Evolutionary conservation across 768 basidiomycete genomes (phyloP).

Genomic region (Auriscalpium orientale): DNA sequence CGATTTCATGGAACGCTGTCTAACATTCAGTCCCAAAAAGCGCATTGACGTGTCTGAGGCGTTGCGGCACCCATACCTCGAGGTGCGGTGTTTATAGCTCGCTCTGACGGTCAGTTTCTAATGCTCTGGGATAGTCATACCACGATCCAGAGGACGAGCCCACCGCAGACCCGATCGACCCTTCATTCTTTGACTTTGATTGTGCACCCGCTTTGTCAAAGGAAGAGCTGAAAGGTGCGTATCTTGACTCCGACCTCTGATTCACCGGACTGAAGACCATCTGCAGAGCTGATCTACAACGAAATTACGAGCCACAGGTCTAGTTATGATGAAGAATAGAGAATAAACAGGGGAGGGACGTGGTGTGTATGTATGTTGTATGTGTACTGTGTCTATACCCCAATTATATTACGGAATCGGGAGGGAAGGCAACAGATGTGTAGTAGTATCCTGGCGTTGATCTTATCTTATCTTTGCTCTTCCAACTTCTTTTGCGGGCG

Average conservation of each 20-base stretch:
- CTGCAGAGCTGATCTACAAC: slow-evolving; percentile 12
- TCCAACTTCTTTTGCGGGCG: too few relatives aligned
- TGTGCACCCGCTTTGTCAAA: slow-evolving; percentile 57
- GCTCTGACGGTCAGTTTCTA: too few relatives aligned
- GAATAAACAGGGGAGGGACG: too few relatives aligned
- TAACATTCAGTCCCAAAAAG: slow-evolving; percentile 82
- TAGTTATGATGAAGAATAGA: not conserved
- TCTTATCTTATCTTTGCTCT: too few relatives aligned
- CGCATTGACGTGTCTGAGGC: slow-evolving; percentile 86
- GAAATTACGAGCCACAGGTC: slow-evolving; percentile 6
- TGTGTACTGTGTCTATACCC: too few relatives aligned
- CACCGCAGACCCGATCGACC: slow-evolving; percentile 63
- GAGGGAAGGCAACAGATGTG: too few relatives aligned
- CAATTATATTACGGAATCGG: too few relatives aligned
- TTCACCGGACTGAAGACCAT: not conserved
- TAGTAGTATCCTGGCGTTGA: too few relatives aligned
- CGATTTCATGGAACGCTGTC: slow-evolving; percentile 71
- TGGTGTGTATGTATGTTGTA: not conserved
- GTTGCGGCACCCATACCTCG: slow-evolving; percentile 82
- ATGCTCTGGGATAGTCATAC: slow-evolving; percentile 47
- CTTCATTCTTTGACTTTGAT: slow-evolving; percentile 81
- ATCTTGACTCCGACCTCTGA: too few relatives aligned
- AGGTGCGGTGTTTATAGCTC: slow-evolving; percentile 35
- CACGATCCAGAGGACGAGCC: slow-evolving; percentile 91
- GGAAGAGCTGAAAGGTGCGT: slow-evolving; percentile 60